Evolutionary conservation across 225 moss, liverwort and hornwort genomes (phyloP).

Genomic region (Climacium dendroides): DNA sequence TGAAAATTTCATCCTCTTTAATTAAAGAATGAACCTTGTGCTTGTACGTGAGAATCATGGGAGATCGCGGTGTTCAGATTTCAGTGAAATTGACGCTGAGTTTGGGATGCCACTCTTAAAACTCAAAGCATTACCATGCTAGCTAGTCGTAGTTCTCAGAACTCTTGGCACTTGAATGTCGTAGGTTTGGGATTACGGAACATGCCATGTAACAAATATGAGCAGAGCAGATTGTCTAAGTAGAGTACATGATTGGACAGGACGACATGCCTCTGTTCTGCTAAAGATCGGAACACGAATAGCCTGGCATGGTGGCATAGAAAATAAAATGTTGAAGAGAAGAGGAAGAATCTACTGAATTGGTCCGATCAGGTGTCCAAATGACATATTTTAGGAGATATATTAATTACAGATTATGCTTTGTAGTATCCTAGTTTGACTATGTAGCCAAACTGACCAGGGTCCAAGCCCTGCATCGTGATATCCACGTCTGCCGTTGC

Average conservation of each 20-base stretch:
- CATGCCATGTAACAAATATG: not conserved
- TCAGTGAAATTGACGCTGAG: not conserved
- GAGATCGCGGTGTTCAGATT: not conserved
- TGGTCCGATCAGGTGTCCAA: too few species aligned
- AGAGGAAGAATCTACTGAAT: too few species aligned
- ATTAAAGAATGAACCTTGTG: too few species aligned
- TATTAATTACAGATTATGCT: too few species aligned
- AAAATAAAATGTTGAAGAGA: too few species aligned
- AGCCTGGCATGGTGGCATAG: not conserved
- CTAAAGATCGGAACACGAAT: not conserved
- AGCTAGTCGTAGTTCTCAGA: not conserved
- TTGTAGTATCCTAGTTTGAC: not conserved
- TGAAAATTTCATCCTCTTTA: not conserved
- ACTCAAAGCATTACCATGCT: too few species aligned
- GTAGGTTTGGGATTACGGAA: not conserved
- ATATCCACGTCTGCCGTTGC: not conserved
- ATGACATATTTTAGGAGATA: too few species aligned
- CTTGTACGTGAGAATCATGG: not conserved
- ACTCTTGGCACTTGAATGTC: not conserved
- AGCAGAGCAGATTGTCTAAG: not conserved
- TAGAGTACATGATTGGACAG: not conserved
- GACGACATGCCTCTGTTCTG: not conserved
- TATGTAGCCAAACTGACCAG: not conserved
- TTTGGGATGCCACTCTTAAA: not conserved
- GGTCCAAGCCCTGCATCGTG: not conserved